Evolutionary conservation across 139 green algal genomes (phyloP).

Genomic region (Closterium sp.): DNA sequence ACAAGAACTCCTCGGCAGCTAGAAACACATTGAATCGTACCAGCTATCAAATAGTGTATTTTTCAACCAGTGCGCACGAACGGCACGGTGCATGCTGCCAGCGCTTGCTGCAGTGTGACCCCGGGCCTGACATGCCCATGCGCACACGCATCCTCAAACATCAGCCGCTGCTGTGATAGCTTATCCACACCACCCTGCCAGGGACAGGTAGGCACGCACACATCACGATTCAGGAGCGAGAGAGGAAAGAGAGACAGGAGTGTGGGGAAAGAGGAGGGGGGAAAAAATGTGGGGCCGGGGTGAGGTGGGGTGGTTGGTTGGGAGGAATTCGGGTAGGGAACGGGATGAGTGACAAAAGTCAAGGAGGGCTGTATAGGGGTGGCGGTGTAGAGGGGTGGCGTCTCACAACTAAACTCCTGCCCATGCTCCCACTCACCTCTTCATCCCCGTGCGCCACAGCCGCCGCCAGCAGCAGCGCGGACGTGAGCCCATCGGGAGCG

Average conservation of each 20-base stretch:
- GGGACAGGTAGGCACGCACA: neutral
- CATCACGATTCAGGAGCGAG: too few relatives aligned
- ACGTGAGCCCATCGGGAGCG: conserved; percentile 13
- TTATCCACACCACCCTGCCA: neutral
- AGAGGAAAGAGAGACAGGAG: neutral
- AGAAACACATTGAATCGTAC: too few relatives aligned
- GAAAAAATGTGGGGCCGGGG: neutral
- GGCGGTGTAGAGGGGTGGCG: too few relatives aligned
- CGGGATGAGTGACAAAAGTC: neutral
- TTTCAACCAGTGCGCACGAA: neutral
- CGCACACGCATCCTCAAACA: neutral
- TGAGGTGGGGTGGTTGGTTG: neutral
- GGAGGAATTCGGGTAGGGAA: too few relatives aligned
- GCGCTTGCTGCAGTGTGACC: neutral
- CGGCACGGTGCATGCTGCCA: neutral
- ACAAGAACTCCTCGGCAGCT: too few relatives aligned
- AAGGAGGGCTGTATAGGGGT: too few relatives aligned
- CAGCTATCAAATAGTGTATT: too few relatives aligned
- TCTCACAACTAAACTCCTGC: too few relatives aligned
- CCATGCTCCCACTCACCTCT: too few relatives aligned
- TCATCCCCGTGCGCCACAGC: neutral
- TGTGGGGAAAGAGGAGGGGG: neutral
- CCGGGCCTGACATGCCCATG: neutral
- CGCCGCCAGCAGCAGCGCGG: neutral
- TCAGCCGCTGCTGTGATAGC: neutral